Base-by-base conservation (phyloP, 257 asterid species). In the Jacaranda copaia region DNA sequence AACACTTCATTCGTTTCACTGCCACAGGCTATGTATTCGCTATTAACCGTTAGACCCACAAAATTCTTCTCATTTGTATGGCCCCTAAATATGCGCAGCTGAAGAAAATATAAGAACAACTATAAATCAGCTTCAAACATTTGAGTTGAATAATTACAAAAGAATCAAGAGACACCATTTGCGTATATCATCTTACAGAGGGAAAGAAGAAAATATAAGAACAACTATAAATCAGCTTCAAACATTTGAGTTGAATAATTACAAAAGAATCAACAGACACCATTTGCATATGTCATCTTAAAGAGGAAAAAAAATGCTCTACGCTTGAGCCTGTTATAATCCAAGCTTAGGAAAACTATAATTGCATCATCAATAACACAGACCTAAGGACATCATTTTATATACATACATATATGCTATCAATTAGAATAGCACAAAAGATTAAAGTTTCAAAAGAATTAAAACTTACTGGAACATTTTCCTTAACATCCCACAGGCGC, bases 401-500 rank as follows among this genome's bases (percentile, higher is more conserved):
- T 25, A 25, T 9, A 53, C 3, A 14, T 16, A 15, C 7, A 42
- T 42, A 1, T 48, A 14, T 52, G 20, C 20, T 52, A 52, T 8
- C 20, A 5, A n/a, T n/a, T 8, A 5, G 2, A n/a, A 15, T 4
- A 4, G 25, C 42, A 59, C 65, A 32, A 55, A 59, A 57, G 25
- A 3, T 59, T 57, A 20, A 16, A 12, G 65, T 13, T 9, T 19
- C 14, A 59, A 25, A 12, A 59, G 14, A 64, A 80, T 49, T 7
- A 19, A 32, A 80, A 84, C 96, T 82, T 85, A 93, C 98, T 0
- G 93, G 96, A 45, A 81, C 55, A 36, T 90, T 89, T 68, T 88
- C 92, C 79, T 82, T 91, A 18, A 91, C 96, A 70, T 93, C 98
- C 98, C 98, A 93, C 66, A 93, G 83, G 77, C 96, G 95, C 78